These are phyloP conservation scores for Suhomyces bolitotheri DNA, from an alignment of 1,139 yeast genomes.

Conservation along the genomic window DNA sequence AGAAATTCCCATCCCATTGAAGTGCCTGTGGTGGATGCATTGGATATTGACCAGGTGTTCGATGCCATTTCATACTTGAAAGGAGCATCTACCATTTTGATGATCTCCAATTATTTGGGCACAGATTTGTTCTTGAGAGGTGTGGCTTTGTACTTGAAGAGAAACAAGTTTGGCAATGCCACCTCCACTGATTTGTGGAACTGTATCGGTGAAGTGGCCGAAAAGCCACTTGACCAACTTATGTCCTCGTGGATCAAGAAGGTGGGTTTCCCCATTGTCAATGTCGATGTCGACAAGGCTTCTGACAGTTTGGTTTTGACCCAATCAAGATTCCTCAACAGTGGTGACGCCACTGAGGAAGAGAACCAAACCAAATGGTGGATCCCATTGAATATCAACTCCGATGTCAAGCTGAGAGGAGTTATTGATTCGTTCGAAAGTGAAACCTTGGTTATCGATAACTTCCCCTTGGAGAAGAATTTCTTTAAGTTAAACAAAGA, in stretches of 20 bases:
- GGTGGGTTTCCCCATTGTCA: slow-evolving; percentile 81
- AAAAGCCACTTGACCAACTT: slow-evolving; percentile 67
- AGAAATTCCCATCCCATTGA: slow-evolving; percentile 84
- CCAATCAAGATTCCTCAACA: slow-evolving; percentile 74
- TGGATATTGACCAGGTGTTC: slow-evolving; percentile 81
- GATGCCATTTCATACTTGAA: slow-evolving; percentile 83
- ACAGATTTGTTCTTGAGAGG: slow-evolving; percentile 68
- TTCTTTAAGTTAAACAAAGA: slow-evolving; percentile 64
- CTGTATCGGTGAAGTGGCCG: slow-evolving; percentile 70
- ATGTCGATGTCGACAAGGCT: slow-evolving; percentile 51
- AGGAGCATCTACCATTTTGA: slow-evolving; percentile 75
- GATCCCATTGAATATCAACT: slow-evolving; percentile 58
- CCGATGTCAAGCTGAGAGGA: slow-evolving; percentile 10
- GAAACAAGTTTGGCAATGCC: slow-evolving; percentile 75
- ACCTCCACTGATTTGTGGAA: slow-evolving; percentile 80
- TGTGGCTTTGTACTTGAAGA: slow-evolving; percentile 66
- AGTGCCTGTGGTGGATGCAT: slow-evolving; percentile 77
- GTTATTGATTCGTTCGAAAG: slow-evolving; percentile 38
- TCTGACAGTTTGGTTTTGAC: slow-evolving; percentile 46
- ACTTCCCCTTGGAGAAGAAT: slow-evolving; percentile 22
- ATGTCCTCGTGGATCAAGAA: slow-evolving; percentile 84
- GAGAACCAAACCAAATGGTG: slow-evolving; percentile 60
- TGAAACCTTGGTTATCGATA: slow-evolving; percentile 23
- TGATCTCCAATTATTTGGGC: slow-evolving; percentile 71
- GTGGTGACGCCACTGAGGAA: slow-evolving; percentile 75